These are phyloP conservation scores for Skeletonema tropicum DNA, from an alignment of 108 stramenopile species.

Conservation along the genomic window DNA sequence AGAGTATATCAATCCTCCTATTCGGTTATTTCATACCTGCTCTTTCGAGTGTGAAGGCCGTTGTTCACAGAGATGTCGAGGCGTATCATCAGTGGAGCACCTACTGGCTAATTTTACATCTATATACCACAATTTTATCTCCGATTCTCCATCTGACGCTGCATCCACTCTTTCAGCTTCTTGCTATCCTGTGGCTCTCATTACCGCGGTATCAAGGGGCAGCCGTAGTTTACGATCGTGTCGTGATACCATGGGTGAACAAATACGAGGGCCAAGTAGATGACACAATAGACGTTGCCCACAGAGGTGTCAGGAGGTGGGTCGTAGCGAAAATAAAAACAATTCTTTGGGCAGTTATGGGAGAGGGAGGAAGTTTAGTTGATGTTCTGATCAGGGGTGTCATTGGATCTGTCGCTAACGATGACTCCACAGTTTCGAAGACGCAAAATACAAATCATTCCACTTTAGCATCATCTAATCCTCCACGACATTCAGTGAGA, in stretches of 20 bases:
- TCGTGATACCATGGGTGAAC: conserved; percentile 37
- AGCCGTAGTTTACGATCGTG: conserved; percentile 35
- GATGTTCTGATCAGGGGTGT: conserved; percentile 9
- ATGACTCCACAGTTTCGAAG: background rate
- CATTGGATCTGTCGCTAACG: background rate
- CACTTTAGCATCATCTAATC: conserved; percentile 5
- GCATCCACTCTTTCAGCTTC: conserved; percentile 42
- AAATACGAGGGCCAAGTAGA: conserved; percentile 40
- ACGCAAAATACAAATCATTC: conserved; percentile 4
- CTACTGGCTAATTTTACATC: conserved; percentile 49
- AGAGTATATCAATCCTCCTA: conserved; percentile 10
- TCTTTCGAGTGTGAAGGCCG: conserved; percentile 47
- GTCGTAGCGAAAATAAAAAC: conserved; percentile 17
- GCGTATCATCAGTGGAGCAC: conserved; percentile 45
- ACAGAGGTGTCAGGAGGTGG: conserved; percentile 27
- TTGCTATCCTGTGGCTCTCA: conserved; percentile 40
- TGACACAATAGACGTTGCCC: conserved; percentile 38
- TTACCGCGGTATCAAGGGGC: conserved; percentile 50
- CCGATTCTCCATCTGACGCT: conserved; percentile 37
- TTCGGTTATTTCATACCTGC: conserved; percentile 52
- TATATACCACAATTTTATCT: conserved; percentile 36
- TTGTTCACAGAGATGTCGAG: conserved; percentile 42
- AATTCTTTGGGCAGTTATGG: conserved; percentile 21
- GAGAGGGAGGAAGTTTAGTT: conserved; percentile 35
- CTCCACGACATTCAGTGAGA: conserved; percentile 35